Evolutionary conservation across 202 grass and related monocot species (phyloP).

Genomic region (Bolboschoenoplectus hybrid): DNA sequence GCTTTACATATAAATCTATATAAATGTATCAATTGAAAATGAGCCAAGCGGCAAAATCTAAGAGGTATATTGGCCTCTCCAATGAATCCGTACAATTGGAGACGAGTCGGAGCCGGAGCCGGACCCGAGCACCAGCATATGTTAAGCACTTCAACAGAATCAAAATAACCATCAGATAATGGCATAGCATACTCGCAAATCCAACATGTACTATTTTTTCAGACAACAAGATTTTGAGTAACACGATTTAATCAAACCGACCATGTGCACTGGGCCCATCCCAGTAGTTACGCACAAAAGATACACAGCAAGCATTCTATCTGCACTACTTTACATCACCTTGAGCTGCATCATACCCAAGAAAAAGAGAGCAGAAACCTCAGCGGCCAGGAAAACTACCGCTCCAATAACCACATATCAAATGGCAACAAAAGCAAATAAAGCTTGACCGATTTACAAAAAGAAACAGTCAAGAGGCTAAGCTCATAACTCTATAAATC

Average conservation of each 20-base stretch:
- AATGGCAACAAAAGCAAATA: constrained; percentile 22
- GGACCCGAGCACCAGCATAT: background rate
- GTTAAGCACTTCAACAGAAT: background rate
- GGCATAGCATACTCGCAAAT: background rate
- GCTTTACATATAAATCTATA: no score
- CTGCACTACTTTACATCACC: background rate
- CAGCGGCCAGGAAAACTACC: background rate
- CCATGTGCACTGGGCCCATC: background rate
- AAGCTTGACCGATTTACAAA: constrained; percentile 38
- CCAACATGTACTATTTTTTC: background rate
- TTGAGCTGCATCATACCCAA: constrained; percentile 3
- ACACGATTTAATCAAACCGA: background rate
- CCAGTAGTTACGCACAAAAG: background rate
- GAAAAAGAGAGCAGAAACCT: constrained; percentile 1
- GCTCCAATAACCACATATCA: background rate
- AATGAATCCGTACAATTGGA: background rate
- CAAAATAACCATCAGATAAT: background rate
- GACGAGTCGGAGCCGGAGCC: no score
- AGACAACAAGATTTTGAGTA: background rate
- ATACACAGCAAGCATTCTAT: constrained; percentile 12
- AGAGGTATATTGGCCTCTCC: no score
- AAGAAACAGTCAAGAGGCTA: constrained; percentile 30
- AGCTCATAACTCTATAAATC: constrained; percentile 8
- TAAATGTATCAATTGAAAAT: no score
- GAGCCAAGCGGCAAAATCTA: no score